Conservation (phyloP, 495 filamentous ascomycete species). For the Aspergillus baeticus region DNA sequence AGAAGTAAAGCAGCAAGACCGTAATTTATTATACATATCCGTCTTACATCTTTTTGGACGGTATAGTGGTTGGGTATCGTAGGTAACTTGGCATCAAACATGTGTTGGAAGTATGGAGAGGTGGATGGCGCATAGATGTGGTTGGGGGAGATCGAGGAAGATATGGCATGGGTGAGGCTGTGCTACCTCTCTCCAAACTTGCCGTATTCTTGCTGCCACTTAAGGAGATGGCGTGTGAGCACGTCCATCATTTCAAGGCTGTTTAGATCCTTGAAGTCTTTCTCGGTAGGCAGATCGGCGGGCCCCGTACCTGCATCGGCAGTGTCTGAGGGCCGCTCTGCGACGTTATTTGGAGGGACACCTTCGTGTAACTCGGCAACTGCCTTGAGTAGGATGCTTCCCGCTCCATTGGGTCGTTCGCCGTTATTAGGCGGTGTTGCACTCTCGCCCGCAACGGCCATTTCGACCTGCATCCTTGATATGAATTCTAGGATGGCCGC, state of each 20-base stretch:
- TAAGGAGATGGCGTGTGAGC: constrained; percentile 69
- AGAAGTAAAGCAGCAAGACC: constrained; percentile 1
- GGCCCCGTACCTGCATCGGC: constrained; percentile 27
- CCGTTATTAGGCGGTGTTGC: constrained; percentile 38
- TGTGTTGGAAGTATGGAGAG: neutral
- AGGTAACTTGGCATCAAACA: constrained; percentile 14
- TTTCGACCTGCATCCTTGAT: constrained; percentile 83
- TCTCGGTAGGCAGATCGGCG: constrained; percentile 30
- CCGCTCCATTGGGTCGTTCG: constrained; percentile 34
- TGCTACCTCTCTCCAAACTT: constrained; percentile 52
- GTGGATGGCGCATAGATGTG: constrained; percentile 4
- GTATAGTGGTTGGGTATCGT: constrained; percentile 21
- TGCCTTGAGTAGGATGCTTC: constrained; percentile 24
- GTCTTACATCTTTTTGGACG: constrained; percentile 12
- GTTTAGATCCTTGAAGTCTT: constrained; percentile 64
- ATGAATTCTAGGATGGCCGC: constrained; percentile 87
- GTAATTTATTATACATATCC: constrained; percentile 23
- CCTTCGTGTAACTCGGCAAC: constrained; percentile 39
- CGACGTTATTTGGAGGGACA: constrained; percentile 26
- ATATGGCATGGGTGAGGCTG: neutral
- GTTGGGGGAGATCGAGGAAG: neutral
- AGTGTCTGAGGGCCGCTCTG: constrained; percentile 31
- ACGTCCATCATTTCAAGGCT: constrained; percentile 83
- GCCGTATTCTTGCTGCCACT: constrained; percentile 70
- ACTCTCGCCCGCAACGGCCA: constrained; percentile 57